Base-by-base conservation (phyloP, 2,329 filamentous ascomycete genomes). In the Penicillium nordicum region DNA sequence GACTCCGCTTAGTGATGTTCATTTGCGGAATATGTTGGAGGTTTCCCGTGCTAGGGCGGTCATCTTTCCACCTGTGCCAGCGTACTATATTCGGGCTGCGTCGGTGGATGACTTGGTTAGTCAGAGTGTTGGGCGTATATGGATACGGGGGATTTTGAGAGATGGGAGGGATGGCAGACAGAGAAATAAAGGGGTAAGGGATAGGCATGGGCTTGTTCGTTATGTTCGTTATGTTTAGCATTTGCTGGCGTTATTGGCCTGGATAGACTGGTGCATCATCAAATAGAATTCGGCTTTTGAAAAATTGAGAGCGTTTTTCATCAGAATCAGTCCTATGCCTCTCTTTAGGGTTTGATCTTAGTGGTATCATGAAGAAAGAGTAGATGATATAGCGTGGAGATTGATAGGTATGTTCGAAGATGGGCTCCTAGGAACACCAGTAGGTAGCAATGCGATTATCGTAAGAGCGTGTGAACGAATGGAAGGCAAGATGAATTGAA, bases 111-210 rank as follows among this genome's bases (percentile, higher is more conserved):
- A 80, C 16, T 40, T 80, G 12, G 64, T 76, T 2, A 68, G 77
- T 40, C 79, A 81, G 57, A 80, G 69, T 52, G 77, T 80, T 0
- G 78, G 77, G 1, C 68, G 79, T 14, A 72, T 81, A 68, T 80
- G 21, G 72, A 80, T 45, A 72, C 73, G 1, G 70, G 66, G 0
- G 68, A 72, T 38, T 79, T 80, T 38, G 61, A 63, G 29, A 46
- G 66, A n/a, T 68, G 66, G 64, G 62, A 63, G 14, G 67, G 67
- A 1, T 68, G 65, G 67, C 18, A 46, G 29, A 32, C 16, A 3
- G 55, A 64, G 55, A 57, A 47, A 53, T 47, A 25, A 29, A 64
- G 52, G 55, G 41, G 46, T 46, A 23, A 41, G 10, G 40, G 25
- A 10, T 5, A n/a, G 5, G n/a, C 9, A 3, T 27, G 25, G 25